Base-by-base conservation (phyloP, 768 basidiomycete genomes). In the Cystofilobasidium ferigula region DNA sequence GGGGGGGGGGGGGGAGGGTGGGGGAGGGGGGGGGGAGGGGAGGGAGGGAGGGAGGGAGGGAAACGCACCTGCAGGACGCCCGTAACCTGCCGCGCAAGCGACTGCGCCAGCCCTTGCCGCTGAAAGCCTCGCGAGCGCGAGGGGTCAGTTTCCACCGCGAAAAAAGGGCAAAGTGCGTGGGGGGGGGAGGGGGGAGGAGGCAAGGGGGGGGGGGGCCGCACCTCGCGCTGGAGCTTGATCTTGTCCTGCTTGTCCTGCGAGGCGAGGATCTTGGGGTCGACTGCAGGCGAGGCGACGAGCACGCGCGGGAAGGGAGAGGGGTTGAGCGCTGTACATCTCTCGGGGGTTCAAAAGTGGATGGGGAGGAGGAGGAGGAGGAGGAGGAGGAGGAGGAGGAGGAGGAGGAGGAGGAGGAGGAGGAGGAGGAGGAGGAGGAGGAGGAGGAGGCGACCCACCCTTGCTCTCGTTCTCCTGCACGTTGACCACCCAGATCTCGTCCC, bases 401-500 rank as follows among this genome's bases (percentile, higher is more conserved):
- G n/a, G n/a, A n/a, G n/a, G n/a, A n/a, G n/a, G n/a, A n/a, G n/a
- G n/a, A n/a, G n/a, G n/a, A 38, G 12, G 2, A 26, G 22, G 35
- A 22, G 18, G 7, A 53, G 34, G 3, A 45, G n/a, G 22, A 53
- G 38, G 47, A 16, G 53, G 62, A 60, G 56, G 48, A 58, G 22
- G 43, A 56, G 35, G 42, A 59, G 40, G 40, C 16, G 32, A 74
- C 83, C 66, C 70, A 89, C 91, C 81, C 79, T 93, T 97, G 53
- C 79, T 80, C 70, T 98, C 95, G 70, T 89, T 93, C 76, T 99
- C 95, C 57, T 88, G 84, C 1, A 97, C 87, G 3, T 86, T 90
- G 0, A 95, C 87, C 67, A 98, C 80, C 78, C 85, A 83, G 63
- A 8, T 79, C 76, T 93, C 88, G 72, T 99, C 95, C 2, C 94